Evolutionary conservation across 1,284 basidiomycete species (phyloP).

Genomic region (Tilletiopsis washingtonensis): DNA sequence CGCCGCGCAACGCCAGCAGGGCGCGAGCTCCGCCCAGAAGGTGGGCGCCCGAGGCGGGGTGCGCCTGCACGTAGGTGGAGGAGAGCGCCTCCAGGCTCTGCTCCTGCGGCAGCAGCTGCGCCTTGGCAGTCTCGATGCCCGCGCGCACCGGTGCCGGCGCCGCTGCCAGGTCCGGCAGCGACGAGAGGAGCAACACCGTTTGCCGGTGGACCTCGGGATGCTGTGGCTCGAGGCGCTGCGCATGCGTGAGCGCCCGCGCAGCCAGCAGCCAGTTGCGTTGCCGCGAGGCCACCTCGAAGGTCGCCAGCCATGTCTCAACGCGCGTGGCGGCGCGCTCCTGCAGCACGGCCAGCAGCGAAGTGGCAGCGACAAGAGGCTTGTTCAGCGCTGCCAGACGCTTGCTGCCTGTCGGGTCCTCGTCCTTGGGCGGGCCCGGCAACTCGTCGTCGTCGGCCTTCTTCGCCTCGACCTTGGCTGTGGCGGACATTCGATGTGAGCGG

Average conservation of each 20-base stretch:
- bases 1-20: neutral
- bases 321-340: conserved; percentile 51
- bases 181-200: conserved; percentile 57
- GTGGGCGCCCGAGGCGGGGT: neutral
- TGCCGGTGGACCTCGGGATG: conserved; percentile 66
- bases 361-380: conserved; percentile 64
- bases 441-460: conserved; percentile 8
- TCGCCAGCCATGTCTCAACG: conserved; percentile 65
- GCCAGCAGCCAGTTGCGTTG: conserved; percentile 79
- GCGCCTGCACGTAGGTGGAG: conserved; percentile 59
- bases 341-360: conserved; percentile 65
- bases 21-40: too few species aligned
- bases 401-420: conserved; percentile 37
- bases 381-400: conserved; percentile 10
- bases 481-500: too few species aligned
- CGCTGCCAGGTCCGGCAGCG: conserved; percentile 45
- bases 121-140: conserved; percentile 8
- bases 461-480: neutral
- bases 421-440: conserved; percentile 5
- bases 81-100: conserved; percentile 55
- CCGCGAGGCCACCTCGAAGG: conserved; percentile 73
- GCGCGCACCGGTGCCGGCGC: conserved; percentile 36
- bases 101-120: conserved; percentile 29
- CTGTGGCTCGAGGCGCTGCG: conserved; percentile 56
- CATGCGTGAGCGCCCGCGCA: conserved; percentile 60